A percentile compares a stretch with the other conserved stretches of the same genome.
phyloP scores from a whole-genome alignment of 2,329 filamentous ascomycete genomes.

The Aspergillus ibericus region DNA sequence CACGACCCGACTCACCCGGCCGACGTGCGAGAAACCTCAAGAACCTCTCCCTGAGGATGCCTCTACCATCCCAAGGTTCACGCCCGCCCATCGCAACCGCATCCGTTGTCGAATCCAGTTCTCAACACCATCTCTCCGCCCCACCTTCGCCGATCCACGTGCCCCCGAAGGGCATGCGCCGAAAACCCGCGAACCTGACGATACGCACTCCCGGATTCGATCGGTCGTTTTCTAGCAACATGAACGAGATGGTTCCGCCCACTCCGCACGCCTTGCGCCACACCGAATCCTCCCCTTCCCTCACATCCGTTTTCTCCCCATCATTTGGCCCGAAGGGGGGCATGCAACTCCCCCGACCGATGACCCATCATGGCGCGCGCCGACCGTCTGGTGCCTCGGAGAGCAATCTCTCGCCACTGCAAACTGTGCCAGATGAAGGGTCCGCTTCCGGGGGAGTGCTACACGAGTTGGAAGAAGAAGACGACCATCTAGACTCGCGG shows the following conservation, averaged over 20 bases:
- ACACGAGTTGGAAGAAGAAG: constrained; percentile 54
- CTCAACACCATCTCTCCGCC: constrained; percentile 46
- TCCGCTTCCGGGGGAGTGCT: constrained; percentile 33
- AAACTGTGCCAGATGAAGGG: constrained; percentile 29
- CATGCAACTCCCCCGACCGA: constrained; percentile 50
- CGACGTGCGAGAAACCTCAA: constrained; percentile 60
- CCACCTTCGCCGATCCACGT: constrained; percentile 60
- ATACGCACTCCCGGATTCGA: constrained; percentile 57
- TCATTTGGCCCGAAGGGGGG: constrained; percentile 51
- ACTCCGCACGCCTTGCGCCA: constrained; percentile 60
- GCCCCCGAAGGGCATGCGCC: constrained; percentile 54
- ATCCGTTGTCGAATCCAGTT: constrained; percentile 46
- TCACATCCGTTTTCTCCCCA: constrained; percentile 55
- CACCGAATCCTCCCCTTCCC: constrained; percentile 62
- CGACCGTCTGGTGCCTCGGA: constrained; percentile 30
- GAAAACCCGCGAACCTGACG: constrained; percentile 61
- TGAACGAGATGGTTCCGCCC: constrained; percentile 56
- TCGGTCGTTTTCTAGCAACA: constrained; percentile 49
- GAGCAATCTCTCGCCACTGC: constrained; percentile 30
- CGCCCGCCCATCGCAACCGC: constrained; percentile 52
- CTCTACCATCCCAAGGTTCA: constrained; percentile 43
- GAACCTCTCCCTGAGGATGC: constrained; percentile 63
- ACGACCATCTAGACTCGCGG: constrained; percentile 46
- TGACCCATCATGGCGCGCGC: constrained; percentile 33
- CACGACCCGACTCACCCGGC: constrained; percentile 41